These are phyloP conservation scores for Cucumis sativus DNA, from an alignment of 306 rosid genomes.

Conservation along the genomic window DNA sequence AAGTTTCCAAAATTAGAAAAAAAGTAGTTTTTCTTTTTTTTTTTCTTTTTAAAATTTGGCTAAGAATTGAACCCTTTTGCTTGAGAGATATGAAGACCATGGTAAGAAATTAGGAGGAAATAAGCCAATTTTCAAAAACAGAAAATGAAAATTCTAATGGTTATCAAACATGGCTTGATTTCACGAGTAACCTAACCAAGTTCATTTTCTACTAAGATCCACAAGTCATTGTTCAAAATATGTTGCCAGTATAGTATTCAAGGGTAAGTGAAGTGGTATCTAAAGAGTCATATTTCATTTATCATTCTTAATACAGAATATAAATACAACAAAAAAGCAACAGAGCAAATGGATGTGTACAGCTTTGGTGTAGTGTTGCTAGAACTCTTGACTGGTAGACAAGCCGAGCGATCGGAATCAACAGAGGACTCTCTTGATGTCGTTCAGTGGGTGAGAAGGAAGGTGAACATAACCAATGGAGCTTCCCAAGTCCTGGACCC, in stretches of 20 bases:
- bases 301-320: constrained; percentile 48
- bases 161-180: no score
- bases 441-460: constrained; percentile 87
- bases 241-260: not conserved
- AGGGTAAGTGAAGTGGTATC: not conserved
- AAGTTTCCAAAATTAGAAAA: no score
- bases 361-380: constrained; percentile 83
- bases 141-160: no score
- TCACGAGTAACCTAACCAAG: not conserved
- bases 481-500: constrained; percentile 60
- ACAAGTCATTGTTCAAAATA: not conserved
- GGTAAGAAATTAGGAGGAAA: no score
- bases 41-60: no score
- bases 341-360: constrained; percentile 67
- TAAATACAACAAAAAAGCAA: constrained; percentile 61
- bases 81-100: no score
- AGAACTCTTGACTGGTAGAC: constrained; percentile 78
- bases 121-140: no score
- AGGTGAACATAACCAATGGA: constrained; percentile 78
- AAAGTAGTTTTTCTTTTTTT: no score
- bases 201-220: not conserved
- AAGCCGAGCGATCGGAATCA: constrained; percentile 46
- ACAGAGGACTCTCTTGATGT: constrained; percentile 54
- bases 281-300: not conserved
- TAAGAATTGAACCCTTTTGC: no score